Percentiles rank a stretch among this genome's conserved stretches.
These are phyloP conservation scores for Senna tora DNA, from an alignment of 306 rosid genomes.

Conservation along the genomic window DNA sequence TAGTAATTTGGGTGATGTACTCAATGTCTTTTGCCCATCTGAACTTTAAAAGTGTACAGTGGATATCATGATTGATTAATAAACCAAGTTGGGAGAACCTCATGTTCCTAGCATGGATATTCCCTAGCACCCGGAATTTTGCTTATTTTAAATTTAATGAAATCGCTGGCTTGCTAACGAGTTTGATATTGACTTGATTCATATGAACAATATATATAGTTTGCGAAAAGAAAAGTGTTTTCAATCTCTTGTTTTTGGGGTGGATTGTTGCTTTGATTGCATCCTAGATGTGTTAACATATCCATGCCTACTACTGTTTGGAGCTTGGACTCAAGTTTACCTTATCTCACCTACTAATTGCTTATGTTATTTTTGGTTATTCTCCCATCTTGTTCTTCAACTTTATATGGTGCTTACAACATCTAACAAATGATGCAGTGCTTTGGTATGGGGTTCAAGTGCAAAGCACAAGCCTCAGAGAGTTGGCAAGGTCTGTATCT, in stretches of 20 bases:
- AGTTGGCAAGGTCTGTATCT: slow-evolving; percentile 80
- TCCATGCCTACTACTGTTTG: neutral
- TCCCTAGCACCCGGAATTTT: neutral
- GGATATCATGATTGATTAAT: slow-evolving; percentile 11
- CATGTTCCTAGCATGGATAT: neutral
- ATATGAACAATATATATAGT: neutral
- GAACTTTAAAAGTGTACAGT: neutral
- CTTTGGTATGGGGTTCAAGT: slow-evolving; percentile 97
- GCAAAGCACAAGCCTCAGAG: slow-evolving; percentile 97
- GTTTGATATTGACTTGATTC: neutral
- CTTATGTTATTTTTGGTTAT: neutral
- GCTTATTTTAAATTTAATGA: neutral
- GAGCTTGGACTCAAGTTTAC: neutral
- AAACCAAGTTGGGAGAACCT: slow-evolving; percentile 11
- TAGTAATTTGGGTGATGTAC: slow-evolving; percentile 1
- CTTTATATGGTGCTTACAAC: slow-evolving; percentile 30
- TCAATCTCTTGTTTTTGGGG: neutral
- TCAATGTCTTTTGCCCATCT: neutral
- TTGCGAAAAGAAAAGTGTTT: too few relatives aligned
- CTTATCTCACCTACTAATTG: neutral
- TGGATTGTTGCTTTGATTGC: neutral
- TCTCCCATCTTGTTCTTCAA: neutral
- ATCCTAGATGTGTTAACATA: neutral
- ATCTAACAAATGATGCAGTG: slow-evolving; percentile 58
- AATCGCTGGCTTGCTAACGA: neutral